Conservation (phyloP, 1,284 basidiomycete species). For the Erythrobasidium hasegawianum region DNA sequence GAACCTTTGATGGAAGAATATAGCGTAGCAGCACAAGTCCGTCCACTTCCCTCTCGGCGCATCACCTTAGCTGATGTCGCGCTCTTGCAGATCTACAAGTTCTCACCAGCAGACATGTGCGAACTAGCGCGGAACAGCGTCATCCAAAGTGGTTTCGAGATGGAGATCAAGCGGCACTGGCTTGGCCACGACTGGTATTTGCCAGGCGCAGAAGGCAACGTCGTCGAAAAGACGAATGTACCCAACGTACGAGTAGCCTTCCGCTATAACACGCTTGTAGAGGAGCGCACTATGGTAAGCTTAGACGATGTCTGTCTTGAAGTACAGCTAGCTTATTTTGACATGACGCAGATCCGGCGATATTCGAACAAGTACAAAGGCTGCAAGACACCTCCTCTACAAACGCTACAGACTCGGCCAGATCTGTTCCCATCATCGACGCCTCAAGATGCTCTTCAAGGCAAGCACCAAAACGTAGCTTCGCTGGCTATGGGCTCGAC, state of each 20-base stretch:
- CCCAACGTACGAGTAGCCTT: constrained; percentile 84
- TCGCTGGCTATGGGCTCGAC: constrained; percentile 20
- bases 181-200: constrained; percentile 84
- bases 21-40: constrained; percentile 89
- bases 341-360: constrained; percentile 14
- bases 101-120: constrained; percentile 62
- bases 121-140: constrained; percentile 96
- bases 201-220: constrained; percentile 80
- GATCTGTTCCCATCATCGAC: constrained; percentile 24
- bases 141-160: constrained; percentile 95
- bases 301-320: not conserved
- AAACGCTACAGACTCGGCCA: constrained; percentile 27
- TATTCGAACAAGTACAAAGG: constrained; percentile 13
- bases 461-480: constrained; percentile 26
- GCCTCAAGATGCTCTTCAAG: constrained; percentile 12
- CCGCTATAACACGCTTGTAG: constrained; percentile 80
- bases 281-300: constrained; percentile 57
- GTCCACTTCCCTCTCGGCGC: constrained; percentile 13
- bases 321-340: not conserved
- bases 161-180: constrained; percentile 98
- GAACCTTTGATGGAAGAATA: constrained; percentile 96
- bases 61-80: constrained; percentile 13
- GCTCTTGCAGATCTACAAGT: constrained; percentile 71
- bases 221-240: constrained; percentile 95
- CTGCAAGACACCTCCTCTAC: constrained; percentile 11